These are phyloP conservation scores for Phyllostachys edulis DNA, from an alignment of 176 grass and related monocot genomes.

Conservation along the genomic window DNA sequence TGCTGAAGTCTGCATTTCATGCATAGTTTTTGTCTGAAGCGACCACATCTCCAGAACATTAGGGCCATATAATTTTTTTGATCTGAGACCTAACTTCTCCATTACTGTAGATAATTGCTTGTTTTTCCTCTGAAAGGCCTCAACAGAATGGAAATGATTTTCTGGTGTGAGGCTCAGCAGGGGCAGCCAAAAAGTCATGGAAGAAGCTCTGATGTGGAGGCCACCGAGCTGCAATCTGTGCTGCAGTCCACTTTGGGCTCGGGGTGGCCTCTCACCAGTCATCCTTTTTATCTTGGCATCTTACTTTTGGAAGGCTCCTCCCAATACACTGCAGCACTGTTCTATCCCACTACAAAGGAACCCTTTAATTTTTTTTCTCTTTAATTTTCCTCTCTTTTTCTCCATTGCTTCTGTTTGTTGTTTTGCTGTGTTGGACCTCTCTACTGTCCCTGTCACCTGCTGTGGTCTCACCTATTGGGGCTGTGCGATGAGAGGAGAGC, in stretches of 20 bases:
- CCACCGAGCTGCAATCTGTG: conserved; percentile 50
- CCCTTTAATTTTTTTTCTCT: not conserved
- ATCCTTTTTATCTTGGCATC: conserved; percentile 49
- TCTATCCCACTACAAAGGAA: conserved; percentile 48
- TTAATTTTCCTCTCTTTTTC: not conserved
- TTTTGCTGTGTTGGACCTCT: conserved; percentile 38
- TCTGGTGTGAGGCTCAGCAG: conserved; percentile 1
- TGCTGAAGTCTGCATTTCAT: not conserved
- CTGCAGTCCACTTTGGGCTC: conserved; percentile 45
- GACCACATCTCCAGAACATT: conserved; percentile 36
- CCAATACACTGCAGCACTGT: conserved; percentile 4
- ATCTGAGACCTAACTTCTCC: conserved; percentile 49
- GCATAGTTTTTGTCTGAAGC: not conserved
- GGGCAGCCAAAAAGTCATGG: conserved; percentile 35
- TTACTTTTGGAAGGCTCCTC: conserved; percentile 50
- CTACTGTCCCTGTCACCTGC: not conserved
- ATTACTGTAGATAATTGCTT: conserved; percentile 33
- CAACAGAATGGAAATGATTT: conserved; percentile 19
- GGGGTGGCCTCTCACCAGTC: conserved; percentile 26
- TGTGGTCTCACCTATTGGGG: conserved; percentile 28
- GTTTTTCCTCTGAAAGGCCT: not conserved
- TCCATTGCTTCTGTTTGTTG: conserved; percentile 33
- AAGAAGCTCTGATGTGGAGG: conserved; percentile 47
- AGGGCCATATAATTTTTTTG: not conserved
- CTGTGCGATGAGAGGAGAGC: not conserved